phyloP scores from a whole-genome alignment of 108 stramenopile species.

The Fragilariopsis cylindrus region DNA sequence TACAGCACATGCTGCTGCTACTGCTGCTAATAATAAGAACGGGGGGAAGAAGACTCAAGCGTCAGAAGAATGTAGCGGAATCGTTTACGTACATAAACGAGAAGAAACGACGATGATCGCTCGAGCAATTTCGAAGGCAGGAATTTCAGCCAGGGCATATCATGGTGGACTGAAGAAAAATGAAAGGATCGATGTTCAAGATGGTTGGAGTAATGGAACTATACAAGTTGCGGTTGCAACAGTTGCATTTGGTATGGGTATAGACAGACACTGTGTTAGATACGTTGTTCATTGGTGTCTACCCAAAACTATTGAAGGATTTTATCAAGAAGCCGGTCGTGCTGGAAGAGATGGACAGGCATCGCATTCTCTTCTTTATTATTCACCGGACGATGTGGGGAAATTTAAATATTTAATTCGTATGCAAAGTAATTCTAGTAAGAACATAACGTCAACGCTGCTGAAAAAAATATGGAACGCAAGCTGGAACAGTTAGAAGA shows the following conservation, averaged over 20 bases:
- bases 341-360: slow-evolving; percentile 87
- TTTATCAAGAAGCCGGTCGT: slow-evolving; percentile 89
- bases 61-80: slow-evolving; percentile 64
- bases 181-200: slow-evolving; percentile 55
- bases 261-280: slow-evolving; percentile 83
- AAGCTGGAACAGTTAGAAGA: slow-evolving; percentile 56
- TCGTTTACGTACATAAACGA: slow-evolving; percentile 94
- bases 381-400: slow-evolving; percentile 73
- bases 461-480: slow-evolving; percentile 28
- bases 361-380: slow-evolving; percentile 78
- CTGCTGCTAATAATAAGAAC: background rate
- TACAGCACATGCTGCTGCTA: slow-evolving; percentile 3
- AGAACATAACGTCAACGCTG: slow-evolving; percentile 23
- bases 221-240: slow-evolving; percentile 64
- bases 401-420: slow-evolving; percentile 63
- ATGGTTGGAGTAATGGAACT: slow-evolving; percentile 58
- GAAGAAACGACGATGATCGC: slow-evolving; percentile 71
- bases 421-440: slow-evolving; percentile 35
- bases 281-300: slow-evolving; percentile 90
- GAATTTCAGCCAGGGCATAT: slow-evolving; percentile 29
- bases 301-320: slow-evolving; percentile 85
- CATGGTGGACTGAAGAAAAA: slow-evolving; percentile 72
- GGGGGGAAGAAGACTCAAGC: background rate
- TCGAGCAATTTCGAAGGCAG: slow-evolving; percentile 29
- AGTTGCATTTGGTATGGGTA: slow-evolving; percentile 94